Evolutionary conservation across 208 protist genomes (phyloP), one percentile per base, ranked within the genome.

Genomic region (Endotrypanum monterogeii): DNA sequence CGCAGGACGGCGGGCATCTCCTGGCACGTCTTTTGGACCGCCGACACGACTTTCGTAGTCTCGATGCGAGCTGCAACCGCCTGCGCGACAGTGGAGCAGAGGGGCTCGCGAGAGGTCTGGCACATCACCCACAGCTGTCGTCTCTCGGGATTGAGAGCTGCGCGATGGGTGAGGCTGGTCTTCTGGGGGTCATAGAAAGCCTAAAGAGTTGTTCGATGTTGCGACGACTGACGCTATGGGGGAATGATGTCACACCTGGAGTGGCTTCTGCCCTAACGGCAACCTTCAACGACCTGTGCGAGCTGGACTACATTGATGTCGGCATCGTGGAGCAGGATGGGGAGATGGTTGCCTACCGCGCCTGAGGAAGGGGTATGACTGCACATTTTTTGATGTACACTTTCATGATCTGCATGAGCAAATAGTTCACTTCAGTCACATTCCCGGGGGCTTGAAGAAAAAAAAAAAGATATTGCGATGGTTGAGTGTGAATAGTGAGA

Each of bases 1-100:
- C 89, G 4, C 83, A 88, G 60, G 89, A 87, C 63, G 79, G 79
- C 2, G 91, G 89, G 28, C 72, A 56, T 62, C 73, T 86, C 44
- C 76, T 94, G n/a, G 82, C 76, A 14, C 48, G 80, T 32, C 73
- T 96, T 46, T 84, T 96, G 20, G 75, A 83, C n/a, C 76, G 82
- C 28, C 74, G 83, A 28, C 70, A 87, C 25, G 83, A 96, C 63
- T 89, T 96, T 66, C 20, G 78, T 3, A 54, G 39, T 12, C 73
- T 96, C 30, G 88, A 94, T 76, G 61, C 92, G 16, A 90, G 82
- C 25, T 78, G 67, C 39, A 96, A 96, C 69, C 81, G 88, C 3
- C 58, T 96, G 35, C 63, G 91, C 3, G 87, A 94, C 66, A 82
- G 81, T 25, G 91, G 91, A 16, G 88, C 85, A 5, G 30, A 56